Evolutionary conservation across 169 alveolate species (phyloP), one percentile per base, ranked within the genome.

Genomic region (Babesia ovis): DNA sequence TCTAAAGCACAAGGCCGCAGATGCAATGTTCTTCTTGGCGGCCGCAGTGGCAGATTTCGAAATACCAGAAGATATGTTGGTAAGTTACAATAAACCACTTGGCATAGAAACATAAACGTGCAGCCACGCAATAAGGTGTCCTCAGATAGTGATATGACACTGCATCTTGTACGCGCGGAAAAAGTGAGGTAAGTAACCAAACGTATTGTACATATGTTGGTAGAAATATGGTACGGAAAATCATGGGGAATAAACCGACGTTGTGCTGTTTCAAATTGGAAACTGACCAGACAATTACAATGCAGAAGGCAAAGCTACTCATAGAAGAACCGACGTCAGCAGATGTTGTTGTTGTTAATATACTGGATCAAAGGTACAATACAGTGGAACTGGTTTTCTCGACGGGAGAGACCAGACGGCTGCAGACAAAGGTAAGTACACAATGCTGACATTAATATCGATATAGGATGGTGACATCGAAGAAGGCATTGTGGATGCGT

Each of bases 21-120:
- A 20, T 4, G 72, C 61, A 0, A 50, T 62, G 5, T 70, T 27
- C 35, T 70, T 61, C 62, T 60, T 70, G 3, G 71, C 66, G 4
- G 82, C 82, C 9, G 82, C 82, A 12, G 82, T 45, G 4, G 20
- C 60, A 4, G 82, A 70, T 39, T 70, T 70, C 46, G 51, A 70
- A 29, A 25, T 70, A 6, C 41, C 82, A 34, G 39, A 37, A n/a
- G 72, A 18, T 11, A n/a, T n/a, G 39, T 12, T 70, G 70, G 82
- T 59, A 57, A 0, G 62, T 48, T 6, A 16, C 20, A 11, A 32
- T 55, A 29, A 11, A 2, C 18, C 23, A 16, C 3, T 20, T 51
- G 35, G 25, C 32, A 29, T 32, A 4, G 8, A 11, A 34, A 0
- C 41, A 14, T 31, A 20, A 1, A 29, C 43, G 8, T 50, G 37